Conservation (phyloP, 805 yeast species). For the Yarrowia sp. region DNA sequence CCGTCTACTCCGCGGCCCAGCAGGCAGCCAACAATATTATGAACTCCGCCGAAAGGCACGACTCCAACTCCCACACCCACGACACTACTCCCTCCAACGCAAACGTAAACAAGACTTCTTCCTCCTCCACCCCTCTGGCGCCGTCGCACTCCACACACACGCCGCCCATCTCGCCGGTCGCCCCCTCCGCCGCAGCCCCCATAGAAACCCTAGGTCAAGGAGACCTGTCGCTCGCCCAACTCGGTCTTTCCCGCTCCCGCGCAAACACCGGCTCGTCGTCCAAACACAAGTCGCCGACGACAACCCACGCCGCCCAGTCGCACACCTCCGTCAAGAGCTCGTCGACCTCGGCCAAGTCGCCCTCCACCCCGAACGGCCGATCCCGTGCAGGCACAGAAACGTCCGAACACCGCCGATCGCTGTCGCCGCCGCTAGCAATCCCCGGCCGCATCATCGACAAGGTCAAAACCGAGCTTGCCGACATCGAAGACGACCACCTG, state of each 20-base stretch:
- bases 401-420: conserved; percentile 13
- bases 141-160: conserved; percentile 14
- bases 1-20: conserved; percentile 27
- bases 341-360: background rate
- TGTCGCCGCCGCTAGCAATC: conserved; percentile 22
- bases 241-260: conserved; percentile 42
- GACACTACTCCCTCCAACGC: background rate
- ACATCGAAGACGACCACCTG: conserved; percentile 22
- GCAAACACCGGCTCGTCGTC: conserved; percentile 30
- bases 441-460: conserved; percentile 28
- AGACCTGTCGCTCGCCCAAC: conserved; percentile 47
- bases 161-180: conserved; percentile 42
- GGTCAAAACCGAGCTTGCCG: conserved; percentile 25
- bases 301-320: background rate
- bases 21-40: conserved; percentile 37
- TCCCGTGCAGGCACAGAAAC: conserved; percentile 16
- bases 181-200: conserved; percentile 32
- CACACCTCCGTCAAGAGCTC: conserved; percentile 2
- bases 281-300: background rate
- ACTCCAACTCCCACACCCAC: background rate
- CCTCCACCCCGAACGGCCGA: conserved; percentile 20
- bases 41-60: conserved; percentile 33
- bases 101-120: conserved; percentile 7
- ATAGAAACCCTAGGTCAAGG: conserved; percentile 48
- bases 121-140: background rate